Conservation (phyloP, 2,329 filamentous ascomycete genomes). For the Neonectria sp. region DNA sequence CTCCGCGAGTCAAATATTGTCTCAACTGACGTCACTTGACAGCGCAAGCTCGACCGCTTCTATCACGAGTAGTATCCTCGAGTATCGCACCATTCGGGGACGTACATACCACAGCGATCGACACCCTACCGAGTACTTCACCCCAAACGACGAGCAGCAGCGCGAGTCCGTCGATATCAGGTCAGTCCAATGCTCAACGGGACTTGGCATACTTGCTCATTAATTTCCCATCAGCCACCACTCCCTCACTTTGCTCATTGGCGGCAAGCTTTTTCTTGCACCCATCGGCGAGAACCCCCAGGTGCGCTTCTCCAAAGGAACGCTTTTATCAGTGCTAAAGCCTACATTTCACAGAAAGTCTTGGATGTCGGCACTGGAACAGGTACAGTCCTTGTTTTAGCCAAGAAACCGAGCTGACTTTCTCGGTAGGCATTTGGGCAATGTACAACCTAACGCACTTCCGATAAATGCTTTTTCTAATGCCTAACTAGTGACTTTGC, state of each 20-base stretch:
- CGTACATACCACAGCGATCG: conserved; percentile 43
- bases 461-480: neutral
- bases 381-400: conserved; percentile 2
- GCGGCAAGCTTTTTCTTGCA: conserved; percentile 39
- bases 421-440: conserved; percentile 40
- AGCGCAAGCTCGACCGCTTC: conserved; percentile 45
- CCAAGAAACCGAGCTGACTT: conserved; percentile 6
- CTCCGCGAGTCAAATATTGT: too few species aligned
- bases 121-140: conserved; percentile 43
- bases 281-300: conserved; percentile 36
- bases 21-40: too few species aligned
- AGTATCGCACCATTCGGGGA: conserved; percentile 43
- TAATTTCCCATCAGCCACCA: conserved; percentile 36
- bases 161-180: conserved; percentile 45
- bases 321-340: neutral
- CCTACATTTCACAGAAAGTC: conserved; percentile 32
- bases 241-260: conserved; percentile 37
- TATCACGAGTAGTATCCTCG: conserved; percentile 40
- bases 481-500: conserved; percentile 34
- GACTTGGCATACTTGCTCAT: too few species aligned
- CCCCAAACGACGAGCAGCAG: conserved; percentile 45
- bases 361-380: conserved; percentile 43
- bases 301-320: conserved; percentile 16
- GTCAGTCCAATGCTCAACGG: conserved; percentile 14
- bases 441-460: conserved; percentile 27